A percentile compares a stretch with the other conserved stretches of the same genome.
Evolutionary conservation across 768 basidiomycete genomes (phyloP).

Genomic region (Saitozyma sp.): DNA sequence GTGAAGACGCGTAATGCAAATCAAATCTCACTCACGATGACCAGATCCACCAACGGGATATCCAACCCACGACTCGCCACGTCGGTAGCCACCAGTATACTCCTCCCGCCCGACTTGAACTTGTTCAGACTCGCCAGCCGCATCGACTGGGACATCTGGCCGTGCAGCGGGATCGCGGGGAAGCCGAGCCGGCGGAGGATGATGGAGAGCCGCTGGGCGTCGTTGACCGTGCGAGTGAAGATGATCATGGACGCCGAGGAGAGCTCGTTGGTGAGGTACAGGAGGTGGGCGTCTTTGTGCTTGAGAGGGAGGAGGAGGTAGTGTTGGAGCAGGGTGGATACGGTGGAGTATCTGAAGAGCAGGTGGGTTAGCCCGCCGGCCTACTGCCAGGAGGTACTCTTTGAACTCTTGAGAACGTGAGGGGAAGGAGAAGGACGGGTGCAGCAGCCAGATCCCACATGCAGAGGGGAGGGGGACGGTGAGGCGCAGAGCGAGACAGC

Average conservation of each 20-base stretch:
- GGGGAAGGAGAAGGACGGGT: not conserved
- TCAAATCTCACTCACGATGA: slow-evolving; percentile 59
- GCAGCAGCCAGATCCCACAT: not conserved
- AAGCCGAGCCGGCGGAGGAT: slow-evolving; percentile 88
- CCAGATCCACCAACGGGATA: slow-evolving; percentile 91
- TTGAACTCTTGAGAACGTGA: not conserved
- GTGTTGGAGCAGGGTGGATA: slow-evolving; percentile 90
- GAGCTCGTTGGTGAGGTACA: slow-evolving; percentile 83
- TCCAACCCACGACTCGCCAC: slow-evolving; percentile 94
- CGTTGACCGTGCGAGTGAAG: slow-evolving; percentile 92
- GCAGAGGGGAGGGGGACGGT: no score
- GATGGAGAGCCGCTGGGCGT: slow-evolving; percentile 84
- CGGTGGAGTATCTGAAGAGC: slow-evolving; percentile 84
- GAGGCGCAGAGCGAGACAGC: not conserved
- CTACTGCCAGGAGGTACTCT: not conserved
- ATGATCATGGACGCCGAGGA: slow-evolving; percentile 92
- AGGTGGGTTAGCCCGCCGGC: not conserved
- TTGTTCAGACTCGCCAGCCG: slow-evolving; percentile 89
- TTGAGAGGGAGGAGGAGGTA: slow-evolving; percentile 89
- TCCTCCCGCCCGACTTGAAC: slow-evolving; percentile 91
- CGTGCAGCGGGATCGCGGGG: slow-evolving; percentile 92
- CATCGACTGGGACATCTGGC: slow-evolving; percentile 89
- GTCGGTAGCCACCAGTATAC: slow-evolving; percentile 91
- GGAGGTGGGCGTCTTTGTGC: slow-evolving; percentile 86
- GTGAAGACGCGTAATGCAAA: no score